Evolutionary conservation across 176 grass and related monocot species (phyloP).

Genomic region (sorghum (Sorghum bicolor)): Sorghum_bicolor_NCBIv3 NC_012878.2:57594001-57594500

Average conservation of each 20-base stretch:
- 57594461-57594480: neutral
- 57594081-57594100: neutral
- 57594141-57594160: constrained; percentile 33
- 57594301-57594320: neutral
- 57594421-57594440: neutral
- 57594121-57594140: neutral
- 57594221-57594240: neutral
- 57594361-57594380: constrained; percentile 40
- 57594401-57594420: constrained; percentile 1
- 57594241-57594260: constrained; percentile 43
- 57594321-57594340: neutral
- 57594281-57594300: constrained; percentile 41
- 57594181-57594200: constrained; percentile 13
- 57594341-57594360: constrained; percentile 37
- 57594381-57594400: neutral
- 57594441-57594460: neutral
- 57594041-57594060: neutral
- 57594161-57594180: constrained; percentile 25
- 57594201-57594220: neutral
- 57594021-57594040: neutral
- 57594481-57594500: neutral
- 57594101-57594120: constrained; percentile 32
- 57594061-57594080: neutral
- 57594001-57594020: constrained; percentile 1
- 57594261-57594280: constrained; percentile 33